Percentiles rank a stretch among this genome's conserved stretches.
Conservation (phyloP, 768 basidiomycete genomes). For the Gloeophyllum trabeum region DNA sequence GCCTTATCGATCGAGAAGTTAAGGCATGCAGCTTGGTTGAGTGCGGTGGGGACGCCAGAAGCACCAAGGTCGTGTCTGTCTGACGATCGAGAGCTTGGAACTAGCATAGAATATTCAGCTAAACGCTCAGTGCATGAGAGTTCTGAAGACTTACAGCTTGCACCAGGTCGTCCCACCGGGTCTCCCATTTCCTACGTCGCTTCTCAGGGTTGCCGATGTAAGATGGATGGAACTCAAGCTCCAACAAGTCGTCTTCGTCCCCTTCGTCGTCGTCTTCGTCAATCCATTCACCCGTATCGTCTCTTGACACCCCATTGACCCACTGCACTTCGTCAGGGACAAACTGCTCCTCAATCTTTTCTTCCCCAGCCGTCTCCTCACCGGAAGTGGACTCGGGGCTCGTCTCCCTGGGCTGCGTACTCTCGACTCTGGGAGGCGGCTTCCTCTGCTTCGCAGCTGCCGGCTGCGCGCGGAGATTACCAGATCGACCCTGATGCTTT, state of each 20-base stretch:
- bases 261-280: slow-evolving; percentile 61
- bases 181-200: slow-evolving; percentile 60
- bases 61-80: slow-evolving; percentile 68
- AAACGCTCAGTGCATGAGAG: slow-evolving; percentile 10
- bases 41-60: slow-evolving; percentile 69
- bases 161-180: slow-evolving; percentile 62
- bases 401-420: slow-evolving; percentile 74
- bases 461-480: slow-evolving; percentile 19
- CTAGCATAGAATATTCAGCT: slow-evolving; percentile 23
- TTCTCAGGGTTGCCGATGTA: slow-evolving; percentile 59
- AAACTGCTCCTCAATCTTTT: slow-evolving; percentile 20
- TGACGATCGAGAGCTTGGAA: slow-evolving; percentile 72
- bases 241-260: slow-evolving; percentile 60
- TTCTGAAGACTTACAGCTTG: slow-evolving; percentile 43
- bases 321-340: slow-evolving; percentile 9
- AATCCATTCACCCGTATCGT: slow-evolving; percentile 53
- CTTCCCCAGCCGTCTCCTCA: slow-evolving; percentile 73
- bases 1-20: slow-evolving; percentile 58
- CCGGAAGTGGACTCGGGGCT: slow-evolving; percentile 65
- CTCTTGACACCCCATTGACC: slow-evolving; percentile 15
- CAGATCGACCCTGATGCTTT: slow-evolving; percentile 31
- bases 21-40: slow-evolving; percentile 52
- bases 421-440: slow-evolving; percentile 70
- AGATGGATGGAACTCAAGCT: slow-evolving; percentile 66
- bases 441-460: slow-evolving; percentile 25